phyloP scores from a whole-genome alignment of 495 filamentous ascomycete species.

The Tuber microsphaerosporum region DNA sequence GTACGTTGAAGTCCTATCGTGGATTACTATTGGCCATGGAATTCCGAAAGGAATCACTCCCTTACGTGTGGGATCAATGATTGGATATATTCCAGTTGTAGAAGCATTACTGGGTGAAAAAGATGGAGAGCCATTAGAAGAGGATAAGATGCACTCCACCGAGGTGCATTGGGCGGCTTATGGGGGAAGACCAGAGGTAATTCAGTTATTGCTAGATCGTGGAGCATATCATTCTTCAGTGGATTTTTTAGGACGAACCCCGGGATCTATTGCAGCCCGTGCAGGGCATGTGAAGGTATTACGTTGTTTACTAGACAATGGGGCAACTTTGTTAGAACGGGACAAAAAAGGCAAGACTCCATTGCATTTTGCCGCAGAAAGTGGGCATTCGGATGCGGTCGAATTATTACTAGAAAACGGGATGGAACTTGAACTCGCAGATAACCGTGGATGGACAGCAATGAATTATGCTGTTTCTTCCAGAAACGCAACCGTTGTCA shows the following conservation, averaged over 20 bases:
- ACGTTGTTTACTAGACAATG: slow-evolving; percentile 42
- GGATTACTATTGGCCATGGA: background rate
- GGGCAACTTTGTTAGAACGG: slow-evolving; percentile 41
- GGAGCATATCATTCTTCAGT: slow-evolving; percentile 43
- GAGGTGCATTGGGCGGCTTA: slow-evolving; percentile 17
- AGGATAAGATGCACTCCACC: background rate
- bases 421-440: slow-evolving; percentile 20
- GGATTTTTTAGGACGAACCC: slow-evolving; percentile 41
- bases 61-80: background rate
- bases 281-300: slow-evolving; percentile 42
- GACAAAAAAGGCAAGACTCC: slow-evolving; percentile 42
- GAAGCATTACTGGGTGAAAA: background rate
- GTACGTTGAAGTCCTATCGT: background rate
- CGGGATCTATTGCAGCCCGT: slow-evolving; percentile 41
- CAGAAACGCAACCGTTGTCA: background rate
- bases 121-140: background rate
- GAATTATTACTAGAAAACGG: slow-evolving; percentile 38
- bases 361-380: slow-evolving; percentile 42
- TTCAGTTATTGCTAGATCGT: slow-evolving; percentile 40
- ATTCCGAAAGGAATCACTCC: background rate
- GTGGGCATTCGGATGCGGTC: slow-evolving; percentile 36
- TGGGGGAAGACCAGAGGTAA: slow-evolving; percentile 1
- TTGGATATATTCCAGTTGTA: background rate
- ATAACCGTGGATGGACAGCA: slow-evolving; percentile 38
- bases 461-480: slow-evolving; percentile 41